Conservation (phyloP, 2,329 filamentous ascomycete genomes). For the Botrytis cinerea region DNA sequence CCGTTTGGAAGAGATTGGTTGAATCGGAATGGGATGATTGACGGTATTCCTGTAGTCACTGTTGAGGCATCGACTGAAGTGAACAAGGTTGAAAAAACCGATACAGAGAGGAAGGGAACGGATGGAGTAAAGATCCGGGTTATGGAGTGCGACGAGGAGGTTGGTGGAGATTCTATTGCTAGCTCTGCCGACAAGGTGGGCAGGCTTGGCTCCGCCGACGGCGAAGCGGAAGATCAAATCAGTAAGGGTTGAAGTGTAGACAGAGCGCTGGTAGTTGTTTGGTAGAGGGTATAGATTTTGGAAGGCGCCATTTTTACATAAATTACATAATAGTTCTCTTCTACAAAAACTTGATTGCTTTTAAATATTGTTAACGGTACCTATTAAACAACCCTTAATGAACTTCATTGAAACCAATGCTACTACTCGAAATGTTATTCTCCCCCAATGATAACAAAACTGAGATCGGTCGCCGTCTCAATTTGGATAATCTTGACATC, state of each 20-base stretch:
- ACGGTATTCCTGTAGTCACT: background rate
- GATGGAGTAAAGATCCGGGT: background rate
- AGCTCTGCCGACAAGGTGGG: background rate
- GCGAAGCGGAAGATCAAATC: background rate
- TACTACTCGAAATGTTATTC: background rate
- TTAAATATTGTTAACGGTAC: background rate
- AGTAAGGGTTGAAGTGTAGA: background rate
- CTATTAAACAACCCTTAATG: background rate
- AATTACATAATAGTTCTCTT: background rate
- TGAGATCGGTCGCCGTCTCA: background rate
- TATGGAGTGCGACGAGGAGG: background rate
- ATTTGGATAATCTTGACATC: background rate
- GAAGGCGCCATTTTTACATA: background rate
- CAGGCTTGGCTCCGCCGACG: background rate
- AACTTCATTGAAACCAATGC: background rate
- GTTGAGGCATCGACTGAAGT: no score
- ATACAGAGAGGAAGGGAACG: background rate
- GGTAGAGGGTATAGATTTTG: background rate
- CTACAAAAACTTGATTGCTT: background rate
- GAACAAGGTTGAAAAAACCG: background rate
- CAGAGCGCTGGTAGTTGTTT: background rate
- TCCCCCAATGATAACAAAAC: background rate
- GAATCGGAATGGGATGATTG: conserved; percentile 10
- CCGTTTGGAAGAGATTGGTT: conserved; percentile 29
- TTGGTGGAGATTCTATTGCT: background rate